These are phyloP conservation scores for Phytophthora capsici DNA, from an alignment of 352 stramenopile species.

Conservation along the genomic window DNA sequence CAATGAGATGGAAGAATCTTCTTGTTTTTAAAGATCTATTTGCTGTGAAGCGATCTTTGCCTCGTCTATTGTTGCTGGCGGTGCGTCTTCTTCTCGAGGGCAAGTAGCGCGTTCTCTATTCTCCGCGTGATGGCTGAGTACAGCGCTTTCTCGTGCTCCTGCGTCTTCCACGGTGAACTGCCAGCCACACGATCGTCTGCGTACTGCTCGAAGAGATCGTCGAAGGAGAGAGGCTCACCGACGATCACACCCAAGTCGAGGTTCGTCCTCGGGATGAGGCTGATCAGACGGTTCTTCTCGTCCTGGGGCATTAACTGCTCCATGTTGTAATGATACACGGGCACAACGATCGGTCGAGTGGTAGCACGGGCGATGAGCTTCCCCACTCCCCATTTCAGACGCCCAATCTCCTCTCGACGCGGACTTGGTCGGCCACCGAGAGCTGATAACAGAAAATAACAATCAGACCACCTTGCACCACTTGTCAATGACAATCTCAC, in stretches of 20 bases:
- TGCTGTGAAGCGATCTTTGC: background rate
- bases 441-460: conserved; percentile 36
- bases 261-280: conserved; percentile 58
- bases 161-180: conserved; percentile 57
- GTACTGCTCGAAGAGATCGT: conserved; percentile 81
- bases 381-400: conserved; percentile 87
- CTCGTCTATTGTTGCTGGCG: conserved; percentile 27
- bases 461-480: background rate
- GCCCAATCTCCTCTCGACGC: conserved; percentile 72
- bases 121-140: conserved; percentile 88
- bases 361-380: conserved; percentile 85
- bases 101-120: conserved; percentile 81
- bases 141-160: conserved; percentile 69
- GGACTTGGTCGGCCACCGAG: conserved; percentile 72
- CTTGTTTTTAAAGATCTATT: too few relatives aligned
- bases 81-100: conserved; percentile 53
- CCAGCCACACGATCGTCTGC: conserved; percentile 52
- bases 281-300: conserved; percentile 74
- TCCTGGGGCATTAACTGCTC: conserved; percentile 88
- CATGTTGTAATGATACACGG: conserved; percentile 90
- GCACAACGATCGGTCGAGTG: conserved; percentile 76
- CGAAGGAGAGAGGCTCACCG: conserved; percentile 80
- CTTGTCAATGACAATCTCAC: conserved; percentile 30
- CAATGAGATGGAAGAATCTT: background rate
- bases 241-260: conserved; percentile 67